A percentile compares a stretch with the other conserved stretches of the same genome.
Conservation (phyloP, 495 filamentous ascomycete species). For the Penicillium pancosmium region DNA sequence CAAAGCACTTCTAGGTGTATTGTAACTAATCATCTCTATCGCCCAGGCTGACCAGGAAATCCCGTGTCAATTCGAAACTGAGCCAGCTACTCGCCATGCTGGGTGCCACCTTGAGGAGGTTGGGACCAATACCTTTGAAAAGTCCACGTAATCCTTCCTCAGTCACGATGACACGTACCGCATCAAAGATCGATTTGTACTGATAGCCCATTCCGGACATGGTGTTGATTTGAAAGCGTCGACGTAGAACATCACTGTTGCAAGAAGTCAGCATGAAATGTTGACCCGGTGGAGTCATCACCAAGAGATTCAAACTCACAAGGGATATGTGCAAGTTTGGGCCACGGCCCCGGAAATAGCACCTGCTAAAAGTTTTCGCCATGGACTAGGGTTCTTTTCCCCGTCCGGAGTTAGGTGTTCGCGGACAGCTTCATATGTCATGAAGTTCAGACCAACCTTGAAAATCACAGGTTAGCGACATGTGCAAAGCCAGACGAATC, state of each 20-base stretch:
- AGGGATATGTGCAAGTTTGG: conserved; percentile 97
- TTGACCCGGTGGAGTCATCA: background rate
- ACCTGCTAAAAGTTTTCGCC: conserved; percentile 84
- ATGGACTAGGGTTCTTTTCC: conserved; percentile 75
- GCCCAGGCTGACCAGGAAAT: conserved; percentile 71
- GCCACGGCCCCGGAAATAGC: conserved; percentile 94
- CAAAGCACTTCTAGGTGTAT: conserved; percentile 20
- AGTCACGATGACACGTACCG: conserved; percentile 75
- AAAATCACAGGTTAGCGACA: background rate
- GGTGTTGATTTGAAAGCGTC: conserved; percentile 97
- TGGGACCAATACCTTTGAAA: conserved; percentile 93
- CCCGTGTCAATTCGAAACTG: conserved; percentile 90
- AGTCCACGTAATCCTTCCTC: conserved; percentile 78
- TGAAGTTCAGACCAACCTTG: conserved; percentile 95
- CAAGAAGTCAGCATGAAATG: conserved; percentile 1
- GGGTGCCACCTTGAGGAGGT: conserved; percentile 93
- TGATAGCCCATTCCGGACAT: conserved; percentile 99
- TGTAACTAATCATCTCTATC: conserved; percentile 36
- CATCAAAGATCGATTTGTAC: conserved; percentile 85
- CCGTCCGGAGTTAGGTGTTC: conserved; percentile 86
- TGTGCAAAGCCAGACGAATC: background rate
- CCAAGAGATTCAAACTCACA: conserved; percentile 59
- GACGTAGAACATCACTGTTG: conserved; percentile 84
- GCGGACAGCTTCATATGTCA: conserved; percentile 90
- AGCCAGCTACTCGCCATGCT: conserved; percentile 99